phyloP scores from a whole-genome alignment of 495 filamentous ascomycete genomes.

The Margaritispora aquatica region DNA sequence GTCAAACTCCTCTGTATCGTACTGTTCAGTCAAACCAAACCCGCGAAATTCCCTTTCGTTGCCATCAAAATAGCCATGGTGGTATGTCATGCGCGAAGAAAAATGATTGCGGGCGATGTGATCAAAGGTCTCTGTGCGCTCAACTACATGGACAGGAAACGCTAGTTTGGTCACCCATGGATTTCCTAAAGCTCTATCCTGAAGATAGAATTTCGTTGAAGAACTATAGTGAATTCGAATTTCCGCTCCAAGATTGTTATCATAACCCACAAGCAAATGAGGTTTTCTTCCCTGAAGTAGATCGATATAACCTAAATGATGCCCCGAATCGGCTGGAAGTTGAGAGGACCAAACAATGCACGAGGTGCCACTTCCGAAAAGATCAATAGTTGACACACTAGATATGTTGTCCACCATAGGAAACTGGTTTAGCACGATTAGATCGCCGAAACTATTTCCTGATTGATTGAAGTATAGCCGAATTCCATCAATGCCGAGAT shows the following conservation, averaged over 20 bases:
- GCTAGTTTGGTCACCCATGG: constrained; percentile 28
- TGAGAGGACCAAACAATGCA: constrained; percentile 26
- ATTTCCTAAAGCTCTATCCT: constrained; percentile 20
- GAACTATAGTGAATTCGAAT: constrained; percentile 22
- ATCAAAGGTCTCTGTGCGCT: constrained; percentile 15
- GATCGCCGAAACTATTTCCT: neutral
- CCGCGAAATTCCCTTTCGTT: constrained; percentile 31
- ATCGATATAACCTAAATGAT: constrained; percentile 8
- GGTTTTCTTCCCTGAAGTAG: neutral
- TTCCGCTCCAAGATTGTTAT: constrained; percentile 21
- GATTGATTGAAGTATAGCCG: constrained; percentile 6
- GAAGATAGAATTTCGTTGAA: constrained; percentile 27
- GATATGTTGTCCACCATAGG: constrained; percentile 4
- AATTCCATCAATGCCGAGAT: constrained; percentile 16
- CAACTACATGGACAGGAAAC: constrained; percentile 28
- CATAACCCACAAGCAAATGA: constrained; percentile 9
- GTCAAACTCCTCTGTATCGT: constrained; percentile 23
- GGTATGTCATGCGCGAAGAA: constrained; percentile 25
- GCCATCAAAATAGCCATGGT: constrained; percentile 32
- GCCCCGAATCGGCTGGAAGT: constrained; percentile 13
- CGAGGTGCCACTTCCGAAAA: constrained; percentile 28
- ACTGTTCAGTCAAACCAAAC: constrained; percentile 30
- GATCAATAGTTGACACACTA: constrained; percentile 24
- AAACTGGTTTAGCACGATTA: neutral
- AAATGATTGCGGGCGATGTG: constrained; percentile 10